Percentiles rank a stretch among this genome's conserved stretches.
phyloP scores from a whole-genome alignment of 129 eudicot genomes.

The Flaveria ramosissima region DNA sequence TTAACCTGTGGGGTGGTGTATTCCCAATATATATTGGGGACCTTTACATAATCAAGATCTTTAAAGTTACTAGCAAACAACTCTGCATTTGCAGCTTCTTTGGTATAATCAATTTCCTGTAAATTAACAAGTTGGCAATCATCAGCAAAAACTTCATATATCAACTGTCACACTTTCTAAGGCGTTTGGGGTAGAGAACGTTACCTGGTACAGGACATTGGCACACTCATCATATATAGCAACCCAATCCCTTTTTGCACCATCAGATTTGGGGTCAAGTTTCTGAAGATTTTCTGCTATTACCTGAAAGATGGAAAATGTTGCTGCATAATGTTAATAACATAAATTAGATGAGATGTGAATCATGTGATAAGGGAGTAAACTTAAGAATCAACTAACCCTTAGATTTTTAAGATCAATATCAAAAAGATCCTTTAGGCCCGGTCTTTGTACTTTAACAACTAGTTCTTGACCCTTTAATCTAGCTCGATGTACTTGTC shows the following conservation, averaged over 20 bases:
- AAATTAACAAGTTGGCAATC: slow-evolving; percentile 22
- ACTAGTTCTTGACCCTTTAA: slow-evolving; percentile 84
- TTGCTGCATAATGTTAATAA: background rate
- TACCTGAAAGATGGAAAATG: slow-evolving; percentile 49
- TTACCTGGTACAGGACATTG: slow-evolving; percentile 90
- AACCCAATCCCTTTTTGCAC: slow-evolving; percentile 99
- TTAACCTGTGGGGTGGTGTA: slow-evolving; percentile 97
- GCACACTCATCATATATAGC: slow-evolving; percentile 99
- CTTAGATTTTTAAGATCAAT: slow-evolving; percentile 95
- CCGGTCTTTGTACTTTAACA: slow-evolving; percentile 98
- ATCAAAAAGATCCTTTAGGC: slow-evolving; percentile 92
- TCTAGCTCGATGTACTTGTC: slow-evolving; percentile 98
- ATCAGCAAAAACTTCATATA: slow-evolving; percentile 16
- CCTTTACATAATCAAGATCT: slow-evolving; percentile 87
- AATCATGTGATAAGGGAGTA: background rate
- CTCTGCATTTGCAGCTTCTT: slow-evolving; percentile 97
- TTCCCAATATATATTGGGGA: slow-evolving; percentile 85
- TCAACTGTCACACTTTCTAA: slow-evolving; percentile 3
- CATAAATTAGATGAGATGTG: background rate
- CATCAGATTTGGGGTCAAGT: slow-evolving; percentile 97
- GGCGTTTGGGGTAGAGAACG: slow-evolving; percentile 10
- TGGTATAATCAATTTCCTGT: slow-evolving; percentile 96
- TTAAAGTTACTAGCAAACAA: slow-evolving; percentile 81
- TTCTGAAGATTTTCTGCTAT: slow-evolving; percentile 98
- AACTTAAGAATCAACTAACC: slow-evolving; percentile 39